These are phyloP conservation scores for Zelopaecilomyces penicillatus DNA, from an alignment of 2,329 filamentous ascomycete genomes.

Conservation along the genomic window DNA sequence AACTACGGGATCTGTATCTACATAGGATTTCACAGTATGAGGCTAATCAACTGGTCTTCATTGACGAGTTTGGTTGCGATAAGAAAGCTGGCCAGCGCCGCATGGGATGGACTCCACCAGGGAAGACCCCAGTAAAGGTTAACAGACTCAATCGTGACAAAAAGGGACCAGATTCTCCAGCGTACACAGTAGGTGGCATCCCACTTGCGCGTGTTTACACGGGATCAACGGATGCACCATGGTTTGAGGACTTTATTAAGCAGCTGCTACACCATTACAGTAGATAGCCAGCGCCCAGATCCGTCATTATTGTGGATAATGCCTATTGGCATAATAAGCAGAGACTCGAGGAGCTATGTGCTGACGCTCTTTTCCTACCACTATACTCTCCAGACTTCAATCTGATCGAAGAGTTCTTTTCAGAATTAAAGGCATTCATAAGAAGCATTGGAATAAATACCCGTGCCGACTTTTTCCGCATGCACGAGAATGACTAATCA, in stretches of 20 bases:
- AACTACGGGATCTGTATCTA: slow-evolving; percentile 16
- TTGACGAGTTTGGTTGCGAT: slow-evolving; percentile 27
- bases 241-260: slow-evolving; percentile 4
- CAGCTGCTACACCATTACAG: slow-evolving; percentile 4
- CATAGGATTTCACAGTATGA: slow-evolving; percentile 20
- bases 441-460: slow-evolving; percentile 2
- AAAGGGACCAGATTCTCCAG: slow-evolving; percentile 15
- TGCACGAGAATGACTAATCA: too few species aligned
- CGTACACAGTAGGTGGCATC: slow-evolving; percentile 1
- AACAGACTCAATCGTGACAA: slow-evolving; percentile 13
- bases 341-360: not conserved
- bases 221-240: slow-evolving; percentile 1
- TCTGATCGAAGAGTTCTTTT: not conserved
- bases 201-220: not conserved
- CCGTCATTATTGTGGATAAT: slow-evolving; percentile 4
- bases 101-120: slow-evolving; percentile 23
- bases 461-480: too few species aligned
- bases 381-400: slow-evolving; percentile 2
- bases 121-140: slow-evolving; percentile 17
- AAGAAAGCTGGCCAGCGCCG: slow-evolving; percentile 22
- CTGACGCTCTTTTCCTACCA: slow-evolving; percentile 1
- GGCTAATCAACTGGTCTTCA: slow-evolving; percentile 25
- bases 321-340: not conserved
- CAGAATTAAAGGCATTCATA: slow-evolving; percentile 1
- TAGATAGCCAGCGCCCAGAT: slow-evolving; percentile 2